phyloP scores from a whole-genome alignment of 495 filamentous ascomycete genomes.

The Penicillium waksmanii region DNA sequence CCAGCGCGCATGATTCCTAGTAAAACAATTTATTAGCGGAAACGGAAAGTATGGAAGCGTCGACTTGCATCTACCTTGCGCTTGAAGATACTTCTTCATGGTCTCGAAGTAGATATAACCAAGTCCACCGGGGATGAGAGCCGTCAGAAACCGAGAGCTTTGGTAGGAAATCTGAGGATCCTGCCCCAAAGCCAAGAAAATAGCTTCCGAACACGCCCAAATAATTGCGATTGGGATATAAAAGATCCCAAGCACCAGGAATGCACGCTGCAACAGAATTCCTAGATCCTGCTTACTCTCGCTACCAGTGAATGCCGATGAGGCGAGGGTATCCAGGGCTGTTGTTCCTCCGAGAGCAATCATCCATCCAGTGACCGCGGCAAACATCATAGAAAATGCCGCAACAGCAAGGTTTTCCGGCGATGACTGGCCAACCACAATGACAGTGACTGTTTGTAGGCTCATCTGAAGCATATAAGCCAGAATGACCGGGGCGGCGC shows the following conservation, averaged over 20 bases:
- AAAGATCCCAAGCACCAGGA: constrained; percentile 73
- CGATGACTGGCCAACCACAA: constrained; percentile 81
- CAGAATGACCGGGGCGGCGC: constrained; percentile 79
- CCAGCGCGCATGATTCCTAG: constrained; percentile 83
- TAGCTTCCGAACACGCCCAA: constrained; percentile 76
- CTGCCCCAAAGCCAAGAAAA: constrained; percentile 80
- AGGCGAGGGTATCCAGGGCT: constrained; percentile 85
- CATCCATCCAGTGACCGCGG: constrained; percentile 88
- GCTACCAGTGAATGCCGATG: constrained; percentile 84
- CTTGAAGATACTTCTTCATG: constrained; percentile 92
- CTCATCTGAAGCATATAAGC: constrained; percentile 91
- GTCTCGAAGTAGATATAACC: constrained; percentile 92
- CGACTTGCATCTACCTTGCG: constrained; percentile 62
- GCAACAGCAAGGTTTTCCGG: constrained; percentile 81
- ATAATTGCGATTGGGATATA: constrained; percentile 76
- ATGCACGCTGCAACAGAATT: constrained; percentile 77
- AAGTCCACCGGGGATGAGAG: constrained; percentile 80
- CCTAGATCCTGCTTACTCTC: constrained; percentile 82
- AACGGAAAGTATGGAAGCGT: background rate
- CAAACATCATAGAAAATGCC: constrained; percentile 94
- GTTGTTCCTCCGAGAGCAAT: constrained; percentile 92
- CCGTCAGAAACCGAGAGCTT: constrained; percentile 74
- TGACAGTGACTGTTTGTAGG: constrained; percentile 80
- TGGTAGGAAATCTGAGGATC: constrained; percentile 76
- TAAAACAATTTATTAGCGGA: background rate